phyloP scores from a whole-genome alignment of 352 stramenopile species.

The Phytophthora pisi region DNA sequence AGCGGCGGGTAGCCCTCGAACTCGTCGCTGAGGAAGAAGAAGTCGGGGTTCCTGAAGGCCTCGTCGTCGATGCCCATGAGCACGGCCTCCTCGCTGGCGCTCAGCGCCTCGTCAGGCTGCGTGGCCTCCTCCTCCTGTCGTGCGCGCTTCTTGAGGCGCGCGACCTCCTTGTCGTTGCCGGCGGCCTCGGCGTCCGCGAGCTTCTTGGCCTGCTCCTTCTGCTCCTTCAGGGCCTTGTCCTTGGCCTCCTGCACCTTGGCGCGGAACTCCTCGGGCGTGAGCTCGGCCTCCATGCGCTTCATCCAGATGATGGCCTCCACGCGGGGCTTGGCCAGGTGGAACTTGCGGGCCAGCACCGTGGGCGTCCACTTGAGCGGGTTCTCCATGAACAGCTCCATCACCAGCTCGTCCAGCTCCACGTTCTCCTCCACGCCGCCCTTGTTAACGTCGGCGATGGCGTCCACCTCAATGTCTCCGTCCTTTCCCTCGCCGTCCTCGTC shows the following conservation, averaged over 20 bases:
- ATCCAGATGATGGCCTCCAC: conserved; percentile 85
- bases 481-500: conserved; percentile 47
- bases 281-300: conserved; percentile 67
- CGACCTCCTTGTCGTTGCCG: conserved; percentile 65
- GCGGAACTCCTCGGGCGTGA: conserved; percentile 64
- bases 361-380: conserved; percentile 89
- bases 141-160: conserved; percentile 60
- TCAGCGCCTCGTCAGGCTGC: conserved; percentile 61
- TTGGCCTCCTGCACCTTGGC: conserved; percentile 70
- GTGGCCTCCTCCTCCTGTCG: conserved; percentile 52
- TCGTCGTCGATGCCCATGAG: conserved; percentile 73
- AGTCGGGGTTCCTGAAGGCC: conserved; percentile 80
- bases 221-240: conserved; percentile 40
- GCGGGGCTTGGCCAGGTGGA: conserved; percentile 70
- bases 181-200: conserved; percentile 49
- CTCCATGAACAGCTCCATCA: conserved; percentile 86
- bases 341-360: conserved; percentile 82
- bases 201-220: conserved; percentile 49
- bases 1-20: conserved; percentile 82
- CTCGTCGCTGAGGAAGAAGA: conserved; percentile 87
- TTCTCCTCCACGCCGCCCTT: conserved; percentile 70
- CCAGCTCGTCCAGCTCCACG: conserved; percentile 72
- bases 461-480: conserved; percentile 70
- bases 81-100: conserved; percentile 57
- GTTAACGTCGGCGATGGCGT: conserved; percentile 70